phyloP scores from a whole-genome alignment of 345 rosid species.

The Leavenworthia alabamica region DNA sequence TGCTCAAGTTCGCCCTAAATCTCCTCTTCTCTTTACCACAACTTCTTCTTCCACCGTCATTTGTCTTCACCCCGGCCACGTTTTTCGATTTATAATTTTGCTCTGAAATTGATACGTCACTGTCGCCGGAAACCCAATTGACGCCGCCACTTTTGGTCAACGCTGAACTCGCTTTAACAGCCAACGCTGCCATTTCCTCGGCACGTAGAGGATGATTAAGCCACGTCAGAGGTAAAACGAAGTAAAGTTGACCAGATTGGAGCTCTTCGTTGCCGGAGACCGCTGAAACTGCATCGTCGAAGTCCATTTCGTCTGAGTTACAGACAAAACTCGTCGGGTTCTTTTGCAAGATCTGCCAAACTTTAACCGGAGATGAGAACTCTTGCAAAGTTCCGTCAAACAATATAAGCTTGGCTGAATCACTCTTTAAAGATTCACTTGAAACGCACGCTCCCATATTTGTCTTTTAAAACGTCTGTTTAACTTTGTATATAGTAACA shows the following conservation, averaged over 20 bases:
- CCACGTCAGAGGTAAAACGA: conserved; percentile 64
- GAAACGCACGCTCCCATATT: conserved; percentile 93
- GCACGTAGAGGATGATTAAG: conserved; percentile 58
- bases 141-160: conserved; percentile 31
- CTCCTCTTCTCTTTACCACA: conserved; percentile 37
- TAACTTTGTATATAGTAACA: not conserved
- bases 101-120: not conserved
- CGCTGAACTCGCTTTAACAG: conserved; percentile 95
- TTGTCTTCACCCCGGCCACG: conserved; percentile 1
- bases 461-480: not conserved
- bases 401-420: conserved; percentile 67
- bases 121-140: conserved; percentile 11
- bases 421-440: conserved; percentile 46
- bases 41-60: conserved; percentile 16
- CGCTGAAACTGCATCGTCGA: conserved; percentile 66
- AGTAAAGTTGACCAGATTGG: conserved; percentile 81
- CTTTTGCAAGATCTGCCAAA: conserved; percentile 54
- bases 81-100: not conserved
- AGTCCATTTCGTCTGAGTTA: conserved; percentile 96
- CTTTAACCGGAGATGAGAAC: conserved; percentile 72
- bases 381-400: conserved; percentile 75
- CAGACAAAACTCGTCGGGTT: conserved; percentile 69
- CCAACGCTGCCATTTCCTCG: conserved; percentile 95
- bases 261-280: conserved; percentile 62
- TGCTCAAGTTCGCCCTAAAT: conserved; percentile 50